phyloP scores from a whole-genome alignment of 2,329 filamentous ascomycete genomes.

The Colletotrichum tofieldiae region DNA sequence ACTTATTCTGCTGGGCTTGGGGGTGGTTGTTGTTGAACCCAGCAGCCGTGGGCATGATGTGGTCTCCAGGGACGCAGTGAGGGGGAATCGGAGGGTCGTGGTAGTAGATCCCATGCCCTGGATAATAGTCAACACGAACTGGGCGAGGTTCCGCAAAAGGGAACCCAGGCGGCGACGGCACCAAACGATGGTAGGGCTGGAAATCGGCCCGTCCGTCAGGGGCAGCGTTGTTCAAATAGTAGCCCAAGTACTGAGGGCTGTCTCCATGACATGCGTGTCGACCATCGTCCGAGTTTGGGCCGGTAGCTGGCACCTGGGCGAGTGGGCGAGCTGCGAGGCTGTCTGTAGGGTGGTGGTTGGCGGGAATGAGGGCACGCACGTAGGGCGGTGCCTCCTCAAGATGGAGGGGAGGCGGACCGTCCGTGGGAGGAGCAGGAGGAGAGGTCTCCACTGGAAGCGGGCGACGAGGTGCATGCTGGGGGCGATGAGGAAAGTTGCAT shows the following conservation, averaged over 20 bases:
- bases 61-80: not conserved
- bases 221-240: not conserved
- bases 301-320: not conserved
- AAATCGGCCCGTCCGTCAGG: not conserved
- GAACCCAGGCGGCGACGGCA: not conserved
- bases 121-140: not conserved
- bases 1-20: not conserved
- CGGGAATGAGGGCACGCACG: not conserved
- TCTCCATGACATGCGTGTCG: too few species aligned
- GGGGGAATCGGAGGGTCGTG: too few species aligned
- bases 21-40: not conserved
- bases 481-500: not conserved
- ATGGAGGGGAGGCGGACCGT: not conserved
- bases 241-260: not conserved
- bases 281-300: not conserved
- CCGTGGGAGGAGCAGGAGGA: not conserved
- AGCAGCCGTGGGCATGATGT: not conserved
- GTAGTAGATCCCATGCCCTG: not conserved
- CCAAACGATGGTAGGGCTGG: not conserved
- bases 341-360: not conserved
- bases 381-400: not conserved
- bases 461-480: not conserved
- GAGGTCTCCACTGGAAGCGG: not conserved
- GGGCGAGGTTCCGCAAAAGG: not conserved
- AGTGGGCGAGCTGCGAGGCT: not conserved